Conservation (phyloP, 768 basidiomycete genomes). For the Rhizopogon rudus region DNA sequence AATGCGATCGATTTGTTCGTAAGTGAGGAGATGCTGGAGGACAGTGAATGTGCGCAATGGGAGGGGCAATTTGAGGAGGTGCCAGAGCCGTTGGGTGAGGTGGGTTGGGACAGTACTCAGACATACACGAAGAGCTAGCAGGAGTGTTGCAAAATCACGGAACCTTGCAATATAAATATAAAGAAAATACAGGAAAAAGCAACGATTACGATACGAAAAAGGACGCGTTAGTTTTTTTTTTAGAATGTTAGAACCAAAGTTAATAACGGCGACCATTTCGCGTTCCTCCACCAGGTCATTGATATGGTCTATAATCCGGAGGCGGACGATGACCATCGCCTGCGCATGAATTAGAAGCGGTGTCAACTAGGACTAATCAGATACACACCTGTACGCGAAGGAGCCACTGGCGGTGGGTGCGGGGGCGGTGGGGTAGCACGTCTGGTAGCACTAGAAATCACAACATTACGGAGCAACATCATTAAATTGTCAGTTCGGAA, state of each 20-base stretch:
- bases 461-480: no score
- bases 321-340: slow-evolving; percentile 67
- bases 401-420: slow-evolving; percentile 35
- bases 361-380: background rate
- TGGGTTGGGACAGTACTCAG: slow-evolving; percentile 24
- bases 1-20: slow-evolving; percentile 98
- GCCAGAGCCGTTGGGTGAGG: slow-evolving; percentile 60
- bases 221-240: background rate
- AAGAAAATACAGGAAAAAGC: background rate
- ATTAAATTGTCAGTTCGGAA: no score
- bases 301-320: slow-evolving; percentile 84
- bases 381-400: slow-evolving; percentile 30
- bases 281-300: slow-evolving; percentile 53
- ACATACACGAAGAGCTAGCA: no score
- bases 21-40: slow-evolving; percentile 81
- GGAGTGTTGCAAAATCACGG: background rate
- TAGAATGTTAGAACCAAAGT: background rate
- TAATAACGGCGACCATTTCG: slow-evolving; percentile 38
- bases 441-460: slow-evolving; percentile 58
- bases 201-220: background rate
- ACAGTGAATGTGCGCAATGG: slow-evolving; percentile 88
- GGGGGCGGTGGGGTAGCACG: slow-evolving; percentile 57
- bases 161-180: background rate
- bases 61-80: slow-evolving; percentile 76
- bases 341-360: slow-evolving; percentile 15